Evolutionary conservation across 306 rosid species (phyloP).

Genomic region (Dryas octopetala): DNA sequence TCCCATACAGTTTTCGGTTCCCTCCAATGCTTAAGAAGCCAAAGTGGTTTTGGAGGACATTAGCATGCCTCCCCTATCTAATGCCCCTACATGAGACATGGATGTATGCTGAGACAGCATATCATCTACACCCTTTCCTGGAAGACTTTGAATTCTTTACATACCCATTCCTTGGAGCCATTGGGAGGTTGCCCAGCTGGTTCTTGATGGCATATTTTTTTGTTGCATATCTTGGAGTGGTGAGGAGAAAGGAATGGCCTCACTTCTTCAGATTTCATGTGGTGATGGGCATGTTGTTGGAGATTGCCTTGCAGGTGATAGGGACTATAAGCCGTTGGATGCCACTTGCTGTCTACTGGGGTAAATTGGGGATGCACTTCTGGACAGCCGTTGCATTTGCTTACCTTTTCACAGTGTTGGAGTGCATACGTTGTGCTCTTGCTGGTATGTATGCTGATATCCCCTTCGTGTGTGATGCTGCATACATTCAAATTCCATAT

Average conservation of each 20-base stretch:
- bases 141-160: constrained; percentile 58
- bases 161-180: constrained; percentile 76
- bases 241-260: constrained; percentile 98
- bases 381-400: constrained; percentile 68
- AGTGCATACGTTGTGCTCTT: constrained; percentile 81
- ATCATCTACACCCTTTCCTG: constrained; percentile 71
- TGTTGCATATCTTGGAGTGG: constrained; percentile 84
- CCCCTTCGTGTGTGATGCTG: constrained; percentile 88
- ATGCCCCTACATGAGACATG: constrained; percentile 96
- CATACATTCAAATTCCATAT: constrained; percentile 87
- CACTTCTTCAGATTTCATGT: constrained; percentile 93
- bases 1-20: constrained; percentile 67
- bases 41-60: constrained; percentile 93
- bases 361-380: constrained; percentile 91
- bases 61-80: constrained; percentile 90
- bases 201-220: constrained; percentile 92
- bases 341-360: constrained; percentile 79
- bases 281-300: constrained; percentile 89
- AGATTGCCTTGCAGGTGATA: constrained; percentile 84
- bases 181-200: constrained; percentile 87
- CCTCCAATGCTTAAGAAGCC: constrained; percentile 94
- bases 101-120: constrained; percentile 98
- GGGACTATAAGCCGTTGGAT: constrained; percentile 94
- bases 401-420: constrained; percentile 76
- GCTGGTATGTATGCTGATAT: constrained; percentile 88